Conservation (phyloP, 2,329 filamentous ascomycete genomes). For the Stachybotrys chartarum region DNA sequence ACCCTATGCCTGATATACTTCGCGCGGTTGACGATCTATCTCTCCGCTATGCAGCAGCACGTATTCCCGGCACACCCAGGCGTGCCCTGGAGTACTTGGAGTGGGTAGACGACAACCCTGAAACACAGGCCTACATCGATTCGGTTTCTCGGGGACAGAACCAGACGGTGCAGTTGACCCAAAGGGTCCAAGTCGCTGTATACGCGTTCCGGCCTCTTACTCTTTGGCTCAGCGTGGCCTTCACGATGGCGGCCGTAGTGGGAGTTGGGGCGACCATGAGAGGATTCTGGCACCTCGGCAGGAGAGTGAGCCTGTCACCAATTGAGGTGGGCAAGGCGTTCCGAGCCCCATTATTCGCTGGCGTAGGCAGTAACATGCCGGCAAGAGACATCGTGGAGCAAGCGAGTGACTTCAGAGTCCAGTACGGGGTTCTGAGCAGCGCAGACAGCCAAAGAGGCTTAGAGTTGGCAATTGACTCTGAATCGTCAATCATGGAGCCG, state of each 20-base stretch:
- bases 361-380: not conserved
- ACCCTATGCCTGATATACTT: not conserved
- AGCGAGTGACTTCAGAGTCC: not conserved
- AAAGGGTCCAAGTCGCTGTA: not conserved
- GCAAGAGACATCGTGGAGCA: not conserved
- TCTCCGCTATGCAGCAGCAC: not conserved
- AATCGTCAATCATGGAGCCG: not conserved
- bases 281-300: not conserved
- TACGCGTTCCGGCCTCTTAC: not conserved
- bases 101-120: not conserved
- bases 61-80: not conserved
- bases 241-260: not conserved
- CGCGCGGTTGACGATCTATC: not conserved
- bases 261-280: not conserved
- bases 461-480: not conserved
- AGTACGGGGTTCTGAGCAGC: not conserved
- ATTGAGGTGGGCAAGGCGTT: not conserved
- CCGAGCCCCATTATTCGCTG: not conserved
- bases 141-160: not conserved
- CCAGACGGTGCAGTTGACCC: not conserved
- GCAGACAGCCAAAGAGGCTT: not conserved
- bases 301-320: not conserved
- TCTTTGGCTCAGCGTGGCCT: not conserved
- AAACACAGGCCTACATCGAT: not conserved
- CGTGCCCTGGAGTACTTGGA: not conserved